Conservation (phyloP, 2,329 filamentous ascomycete genomes). For the Arthrobotrys megalospora region DNA sequence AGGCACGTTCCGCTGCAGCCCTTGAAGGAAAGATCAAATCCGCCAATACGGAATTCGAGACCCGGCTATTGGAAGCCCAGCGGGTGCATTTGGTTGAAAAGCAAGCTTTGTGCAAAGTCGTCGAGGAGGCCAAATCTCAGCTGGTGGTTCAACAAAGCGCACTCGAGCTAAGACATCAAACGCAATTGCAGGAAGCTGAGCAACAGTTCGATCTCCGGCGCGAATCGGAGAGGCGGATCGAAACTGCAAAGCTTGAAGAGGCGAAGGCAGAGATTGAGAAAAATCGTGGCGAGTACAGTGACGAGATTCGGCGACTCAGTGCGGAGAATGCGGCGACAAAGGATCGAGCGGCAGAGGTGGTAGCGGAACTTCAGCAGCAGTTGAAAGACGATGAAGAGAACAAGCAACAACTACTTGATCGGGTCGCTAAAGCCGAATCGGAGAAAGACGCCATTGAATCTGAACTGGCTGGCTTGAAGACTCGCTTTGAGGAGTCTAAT, state of each 20-base stretch:
- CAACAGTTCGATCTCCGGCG: conserved; percentile 31
- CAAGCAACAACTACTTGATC: conserved; percentile 54
- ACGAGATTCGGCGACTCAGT: conserved; percentile 32
- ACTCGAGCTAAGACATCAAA: conserved; percentile 37
- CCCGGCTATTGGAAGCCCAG: not conserved
- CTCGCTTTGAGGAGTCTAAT: conserved; percentile 38
- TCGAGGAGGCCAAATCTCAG: conserved; percentile 45
- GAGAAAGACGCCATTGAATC: conserved; percentile 39
- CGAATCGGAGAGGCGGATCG: conserved; percentile 31
- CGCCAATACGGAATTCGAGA: conserved; percentile 32
- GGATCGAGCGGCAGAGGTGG: conserved; percentile 41
- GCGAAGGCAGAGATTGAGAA: conserved; percentile 36
- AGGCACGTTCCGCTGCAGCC: conserved; percentile 9
- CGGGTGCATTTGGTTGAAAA: conserved; percentile 28
- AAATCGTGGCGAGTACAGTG: conserved; percentile 16
- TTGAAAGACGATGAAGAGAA: conserved; percentile 52
- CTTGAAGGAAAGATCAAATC: conserved; percentile 28
- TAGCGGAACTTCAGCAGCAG: conserved; percentile 52
- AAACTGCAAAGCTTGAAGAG: conserved; percentile 39
- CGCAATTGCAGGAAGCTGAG: conserved; percentile 45
- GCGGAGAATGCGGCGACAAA: conserved; percentile 43
- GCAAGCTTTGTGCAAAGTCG: conserved; percentile 25
- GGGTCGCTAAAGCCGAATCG: conserved; percentile 51
- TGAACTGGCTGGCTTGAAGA: conserved; percentile 14
- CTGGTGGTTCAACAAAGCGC: conserved; percentile 29